phyloP scores from a whole-genome alignment of 306 rosid species.

The Neltuma alba region DNA sequence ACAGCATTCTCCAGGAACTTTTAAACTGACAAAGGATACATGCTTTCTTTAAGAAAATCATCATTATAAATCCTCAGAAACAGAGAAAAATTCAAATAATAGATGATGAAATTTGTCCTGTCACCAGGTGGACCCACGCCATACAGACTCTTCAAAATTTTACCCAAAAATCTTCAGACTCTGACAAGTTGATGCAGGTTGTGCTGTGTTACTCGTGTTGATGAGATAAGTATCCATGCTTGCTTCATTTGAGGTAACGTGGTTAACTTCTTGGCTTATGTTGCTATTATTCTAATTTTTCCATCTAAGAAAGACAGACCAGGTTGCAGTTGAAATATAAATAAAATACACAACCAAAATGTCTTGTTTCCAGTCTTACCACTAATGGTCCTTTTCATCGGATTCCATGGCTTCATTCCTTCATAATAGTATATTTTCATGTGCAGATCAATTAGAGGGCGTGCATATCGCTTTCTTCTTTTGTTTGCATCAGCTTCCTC shows the following conservation, averaged over 20 bases:
- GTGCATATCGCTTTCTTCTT: constrained; percentile 96
- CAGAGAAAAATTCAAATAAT: neutral
- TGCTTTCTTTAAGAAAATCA: too few species aligned
- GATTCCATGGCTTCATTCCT: constrained; percentile 89
- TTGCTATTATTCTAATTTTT: neutral
- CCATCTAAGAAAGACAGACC: constrained; percentile 14
- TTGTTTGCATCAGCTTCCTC: constrained; percentile 99
- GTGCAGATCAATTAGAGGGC: constrained; percentile 96
- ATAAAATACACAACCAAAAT: constrained; percentile 29
- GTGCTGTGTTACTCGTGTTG: neutral
- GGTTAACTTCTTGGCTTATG: constrained; percentile 11
- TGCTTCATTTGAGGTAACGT: neutral
- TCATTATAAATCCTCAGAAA: neutral
- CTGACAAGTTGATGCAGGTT: neutral
- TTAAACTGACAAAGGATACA: neutral
- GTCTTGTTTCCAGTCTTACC: constrained; percentile 57
- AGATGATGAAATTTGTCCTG: neutral
- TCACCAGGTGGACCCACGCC: neutral
- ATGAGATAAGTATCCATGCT: neutral
- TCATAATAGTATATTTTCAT: constrained; percentile 93
- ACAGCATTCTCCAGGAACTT: neutral
- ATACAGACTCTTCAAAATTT: neutral
- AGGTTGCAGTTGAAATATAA: constrained; percentile 19
- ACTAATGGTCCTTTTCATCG: constrained; percentile 65
- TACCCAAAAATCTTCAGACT: neutral